Percentiles rank a stretch among this genome's conserved stretches.
Conservation (phyloP, 1,139 yeast species). For the Debaryomyces subglobosus region DNA sequence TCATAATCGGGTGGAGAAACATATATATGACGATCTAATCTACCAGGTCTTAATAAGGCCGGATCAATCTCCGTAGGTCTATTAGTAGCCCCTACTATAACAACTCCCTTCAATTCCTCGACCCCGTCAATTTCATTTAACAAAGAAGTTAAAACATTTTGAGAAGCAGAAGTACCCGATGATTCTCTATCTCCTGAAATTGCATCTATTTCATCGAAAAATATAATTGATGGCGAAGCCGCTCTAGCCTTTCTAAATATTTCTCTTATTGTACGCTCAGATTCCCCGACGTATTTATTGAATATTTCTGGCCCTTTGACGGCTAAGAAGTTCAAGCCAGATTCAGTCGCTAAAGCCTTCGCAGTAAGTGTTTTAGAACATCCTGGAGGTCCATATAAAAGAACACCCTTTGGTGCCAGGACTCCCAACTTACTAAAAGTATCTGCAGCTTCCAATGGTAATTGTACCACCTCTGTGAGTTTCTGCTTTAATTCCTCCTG, state of each 20-base stretch:
- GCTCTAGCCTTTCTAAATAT: constrained; percentile 90
- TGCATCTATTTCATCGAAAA: constrained; percentile 96
- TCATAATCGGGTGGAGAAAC: constrained; percentile 87
- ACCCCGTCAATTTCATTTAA: constrained; percentile 96
- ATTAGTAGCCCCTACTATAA: constrained; percentile 92
- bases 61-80: constrained; percentile 92
- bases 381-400: constrained; percentile 95
- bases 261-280: constrained; percentile 86
- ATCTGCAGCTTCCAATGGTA: constrained; percentile 84
- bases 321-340: constrained; percentile 88
- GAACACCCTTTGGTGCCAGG: constrained; percentile 86
- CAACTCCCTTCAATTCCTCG: constrained; percentile 90
- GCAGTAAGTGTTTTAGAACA: constrained; percentile 95
- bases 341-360: constrained; percentile 92
- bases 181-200: constrained; percentile 70
- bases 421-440: constrained; percentile 79
- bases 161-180: constrained; percentile 71
- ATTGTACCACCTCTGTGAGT: constrained; percentile 84
- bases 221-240: constrained; percentile 89
- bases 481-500: constrained; percentile 80
- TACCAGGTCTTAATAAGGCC: constrained; percentile 90
- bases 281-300: constrained; percentile 93
- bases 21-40: constrained; percentile 88
- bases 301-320: constrained; percentile 96
- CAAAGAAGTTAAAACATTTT: constrained; percentile 83